Base-by-base conservation (phyloP, 805 yeast species). In the Myxozyma lipomycoides region DNA sequence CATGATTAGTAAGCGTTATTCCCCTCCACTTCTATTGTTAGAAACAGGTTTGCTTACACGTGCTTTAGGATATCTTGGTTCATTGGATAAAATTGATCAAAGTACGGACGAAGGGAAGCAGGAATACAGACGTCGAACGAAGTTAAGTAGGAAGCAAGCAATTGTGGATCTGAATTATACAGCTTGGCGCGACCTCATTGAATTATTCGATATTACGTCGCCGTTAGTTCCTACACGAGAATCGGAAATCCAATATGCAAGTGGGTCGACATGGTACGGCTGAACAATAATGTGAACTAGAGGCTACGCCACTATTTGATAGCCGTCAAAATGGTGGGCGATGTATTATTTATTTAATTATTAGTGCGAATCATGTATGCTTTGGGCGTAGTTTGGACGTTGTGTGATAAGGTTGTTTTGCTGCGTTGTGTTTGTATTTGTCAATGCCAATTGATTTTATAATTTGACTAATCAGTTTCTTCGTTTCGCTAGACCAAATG, bases 91-190 rank as follows among this genome's bases (percentile, higher is more conserved):
- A 35, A 35, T 35, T 21, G 19, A 35, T 15, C 38, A 35, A 15
- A 17, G 19, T 21, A 35, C 38, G 19, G 38, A 35, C 38, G 32
- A 41, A 21, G 45, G 36, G 12, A n/a, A 44, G 5, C 23, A 23
- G 37, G 43, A 42, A 10, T 23, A 23, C 2, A 37, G 17, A 26
- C 46, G 40, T 9, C 39, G 52, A 54, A 21, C 39, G 10, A 43
- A 52, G 15, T 22, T 66, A 36, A 56, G 56, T 45, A 68, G 69
- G 15, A 74, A 76, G 35, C 96, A 89, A 67, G 78, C 84, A 45
- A 83, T 89, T 15, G 84, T 90, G 46, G 79, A 82, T 37, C 66
- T 89, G 57, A 87, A 86, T 61, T 75, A 78, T 62, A 71, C 69
- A 1, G 77, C 86, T 0, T 88, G 95, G 95, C 56, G 70, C 49